Evolutionary conservation across 2,329 filamentous ascomycete species (phyloP), one percentile per base, ranked within the genome.

Genomic region (Arthrinium phaeospermum): DNA sequence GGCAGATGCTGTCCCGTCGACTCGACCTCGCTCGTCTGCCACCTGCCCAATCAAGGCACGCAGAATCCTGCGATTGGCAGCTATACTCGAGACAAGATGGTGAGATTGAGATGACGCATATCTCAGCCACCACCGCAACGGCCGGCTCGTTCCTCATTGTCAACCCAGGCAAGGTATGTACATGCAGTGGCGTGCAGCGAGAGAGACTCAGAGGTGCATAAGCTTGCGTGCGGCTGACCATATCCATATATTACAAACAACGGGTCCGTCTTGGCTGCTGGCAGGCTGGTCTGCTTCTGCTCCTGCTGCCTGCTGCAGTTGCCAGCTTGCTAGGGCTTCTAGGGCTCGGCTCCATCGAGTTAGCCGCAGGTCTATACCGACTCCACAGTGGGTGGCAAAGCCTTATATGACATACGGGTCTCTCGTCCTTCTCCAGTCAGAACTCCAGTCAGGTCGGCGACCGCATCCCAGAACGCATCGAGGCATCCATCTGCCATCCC

Each of bases 351-450:
- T 61, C 30, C 53, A 61, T 61, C 30, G 30, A 61, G 53, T 61
- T 61, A 61, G 53, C 37, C 41, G 19, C 37, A 13, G 34, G 1
- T 13, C 8, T n/a, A 22, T 41, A 41, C 14, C 37, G 37, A 30
- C 57, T 64, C 57, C 57, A 64, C 57, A 64, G 34, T 41, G 16
- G 34, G 57, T 41, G 57, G 57, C 34, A 64, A 64, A 64, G 57
- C 57, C 57, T 64, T 64, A 64, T 64, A 64, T 64, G 57, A 64
- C 10, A 64, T 64, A 37, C 57, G 57, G 57, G 57, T n/a, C 57
- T 41, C 34, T 64, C 57, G 14, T 41, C 22, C 57, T 64, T 64
- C 57, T 41, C 10, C 57, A 41, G 30, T 30, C 27, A 30, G 27
- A 30, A 30, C 27, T 30, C 27, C 27, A 30, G 57, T 64, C 27